Conservation (phyloP, 805 yeast species). For the Kuraishia ogatae region DNA sequence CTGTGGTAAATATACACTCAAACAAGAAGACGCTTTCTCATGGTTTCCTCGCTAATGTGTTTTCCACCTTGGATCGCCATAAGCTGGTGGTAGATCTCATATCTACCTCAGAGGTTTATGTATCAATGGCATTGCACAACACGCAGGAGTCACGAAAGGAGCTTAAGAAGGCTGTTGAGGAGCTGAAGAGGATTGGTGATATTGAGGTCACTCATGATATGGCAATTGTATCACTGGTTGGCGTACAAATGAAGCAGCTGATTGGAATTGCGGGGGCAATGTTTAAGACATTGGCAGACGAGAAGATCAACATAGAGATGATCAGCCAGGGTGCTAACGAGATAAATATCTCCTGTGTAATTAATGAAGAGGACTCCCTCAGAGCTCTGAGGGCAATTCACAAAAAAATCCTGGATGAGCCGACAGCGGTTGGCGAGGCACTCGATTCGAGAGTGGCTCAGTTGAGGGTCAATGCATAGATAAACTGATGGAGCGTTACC, state of each 20-base stretch:
- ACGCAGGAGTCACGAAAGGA: slow-evolving; percentile 49
- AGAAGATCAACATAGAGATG: slow-evolving; percentile 92
- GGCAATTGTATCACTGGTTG: slow-evolving; percentile 91
- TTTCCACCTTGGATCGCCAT: slow-evolving; percentile 75
- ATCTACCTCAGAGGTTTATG: slow-evolving; percentile 96
- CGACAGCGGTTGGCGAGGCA: slow-evolving; percentile 11
- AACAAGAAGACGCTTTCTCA: slow-evolving; percentile 89
- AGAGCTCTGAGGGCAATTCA: slow-evolving; percentile 86
- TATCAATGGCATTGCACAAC: slow-evolving; percentile 92
- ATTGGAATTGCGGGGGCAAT: slow-evolving; percentile 96
- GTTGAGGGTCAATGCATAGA: slow-evolving; percentile 27
- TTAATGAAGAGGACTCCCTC: slow-evolving; percentile 71
- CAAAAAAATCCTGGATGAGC: slow-evolving; percentile 54
- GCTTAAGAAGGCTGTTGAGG: slow-evolving; percentile 66
- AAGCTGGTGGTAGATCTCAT: slow-evolving; percentile 89
- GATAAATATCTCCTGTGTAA: slow-evolving; percentile 93
- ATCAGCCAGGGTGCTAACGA: slow-evolving; percentile 98
- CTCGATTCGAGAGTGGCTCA: slow-evolving; percentile 35
- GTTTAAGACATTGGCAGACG: slow-evolving; percentile 91
- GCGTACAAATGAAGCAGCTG: slow-evolving; percentile 93
- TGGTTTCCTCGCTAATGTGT: slow-evolving; percentile 89
- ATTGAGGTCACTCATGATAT: slow-evolving; percentile 83
- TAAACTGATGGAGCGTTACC: background rate
- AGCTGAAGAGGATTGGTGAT: slow-evolving; percentile 71
- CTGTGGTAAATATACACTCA: slow-evolving; percentile 88